phyloP scores from a whole-genome alignment of 148 eudicot species.

The Diospyros lotus region DNA sequence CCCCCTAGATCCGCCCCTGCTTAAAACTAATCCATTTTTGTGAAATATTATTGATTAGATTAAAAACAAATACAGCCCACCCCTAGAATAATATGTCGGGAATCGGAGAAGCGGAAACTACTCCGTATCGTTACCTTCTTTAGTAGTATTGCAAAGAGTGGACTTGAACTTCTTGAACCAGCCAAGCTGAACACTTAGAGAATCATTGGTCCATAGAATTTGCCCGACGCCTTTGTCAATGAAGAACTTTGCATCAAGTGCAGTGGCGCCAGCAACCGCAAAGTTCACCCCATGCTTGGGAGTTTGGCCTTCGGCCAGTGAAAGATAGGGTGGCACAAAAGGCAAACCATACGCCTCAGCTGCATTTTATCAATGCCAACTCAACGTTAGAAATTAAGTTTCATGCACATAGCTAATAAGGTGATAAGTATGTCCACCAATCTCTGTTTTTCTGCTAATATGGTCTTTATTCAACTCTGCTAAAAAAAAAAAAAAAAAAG shows the following conservation, averaged over 20 bases:
- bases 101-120: too few relatives aligned
- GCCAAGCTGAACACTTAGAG: conserved; percentile 53
- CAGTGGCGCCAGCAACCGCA: conserved; percentile 81
- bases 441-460: too few relatives aligned
- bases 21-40: too few relatives aligned
- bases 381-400: background rate
- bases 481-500: too few relatives aligned
- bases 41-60: too few relatives aligned
- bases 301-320: conserved; percentile 28
- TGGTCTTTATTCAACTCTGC: too few relatives aligned
- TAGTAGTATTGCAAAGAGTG: conserved; percentile 43
- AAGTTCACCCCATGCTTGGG: conserved; percentile 55
- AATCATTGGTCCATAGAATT: conserved; percentile 54
- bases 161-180: conserved; percentile 58
- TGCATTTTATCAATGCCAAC: conserved; percentile 21
- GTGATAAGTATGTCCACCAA: too few relatives aligned
- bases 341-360: conserved; percentile 68
- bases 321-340: conserved; percentile 55
- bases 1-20: too few relatives aligned
- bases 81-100: too few relatives aligned
- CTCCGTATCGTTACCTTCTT: conserved; percentile 34
- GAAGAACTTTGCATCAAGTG: conserved; percentile 44
- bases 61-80: too few relatives aligned
- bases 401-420: background rate
- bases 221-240: conserved; percentile 28